A percentile compares a stretch with the other conserved stretches of the same genome.
phyloP scores from a whole-genome alignment of 371 early-diverging fungal species.

The Mortierella sp. region DNA sequence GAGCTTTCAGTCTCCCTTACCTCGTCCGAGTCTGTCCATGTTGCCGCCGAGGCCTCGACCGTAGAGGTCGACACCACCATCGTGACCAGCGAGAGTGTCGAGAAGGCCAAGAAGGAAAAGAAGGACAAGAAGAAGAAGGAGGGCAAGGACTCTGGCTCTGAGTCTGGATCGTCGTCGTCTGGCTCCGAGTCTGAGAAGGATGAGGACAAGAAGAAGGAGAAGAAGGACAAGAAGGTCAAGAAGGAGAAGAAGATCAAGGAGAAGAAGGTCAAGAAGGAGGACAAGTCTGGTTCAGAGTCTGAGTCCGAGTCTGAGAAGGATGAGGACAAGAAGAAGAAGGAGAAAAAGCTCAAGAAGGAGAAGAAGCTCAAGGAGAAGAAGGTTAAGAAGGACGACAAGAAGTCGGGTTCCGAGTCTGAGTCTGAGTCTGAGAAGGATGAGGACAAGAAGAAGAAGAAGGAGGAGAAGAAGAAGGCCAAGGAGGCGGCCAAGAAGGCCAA shows the following conservation, averaged over 20 bases:
- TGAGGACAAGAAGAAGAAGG: constrained; percentile 5
- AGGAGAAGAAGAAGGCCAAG: constrained; percentile 4
- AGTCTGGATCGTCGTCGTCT: not conserved
- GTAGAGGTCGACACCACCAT: constrained; percentile 22
- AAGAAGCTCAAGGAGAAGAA: not conserved
- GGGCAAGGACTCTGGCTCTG: constrained; percentile 3
- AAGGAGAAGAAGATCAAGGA: constrained; percentile 1
- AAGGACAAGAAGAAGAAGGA: constrained; percentile 24
- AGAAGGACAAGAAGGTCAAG: constrained; percentile 3
- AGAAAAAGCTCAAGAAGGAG: not conserved
- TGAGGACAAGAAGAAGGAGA: constrained; percentile 10
- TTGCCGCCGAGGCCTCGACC: constrained; percentile 8
- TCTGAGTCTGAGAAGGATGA: constrained; percentile 15
- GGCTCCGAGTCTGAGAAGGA: constrained; percentile 2
- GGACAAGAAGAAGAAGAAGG: constrained; percentile 23
- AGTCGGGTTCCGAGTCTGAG: not conserved
- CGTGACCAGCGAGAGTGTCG: not conserved
- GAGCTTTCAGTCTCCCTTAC: constrained; percentile 19
- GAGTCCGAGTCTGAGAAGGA: constrained; percentile 2
- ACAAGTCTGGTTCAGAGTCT: not conserved
- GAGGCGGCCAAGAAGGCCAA: not conserved
- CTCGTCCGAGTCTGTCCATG: constrained; percentile 8
- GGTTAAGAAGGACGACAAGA: not conserved
- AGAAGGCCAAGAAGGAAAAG: constrained; percentile 17
- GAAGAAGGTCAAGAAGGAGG: constrained; percentile 8